These are phyloP conservation scores for Ophiostoma himal-ulmi DNA, from an alignment of 2,329 filamentous ascomycete species.

Conservation along the genomic window DNA sequence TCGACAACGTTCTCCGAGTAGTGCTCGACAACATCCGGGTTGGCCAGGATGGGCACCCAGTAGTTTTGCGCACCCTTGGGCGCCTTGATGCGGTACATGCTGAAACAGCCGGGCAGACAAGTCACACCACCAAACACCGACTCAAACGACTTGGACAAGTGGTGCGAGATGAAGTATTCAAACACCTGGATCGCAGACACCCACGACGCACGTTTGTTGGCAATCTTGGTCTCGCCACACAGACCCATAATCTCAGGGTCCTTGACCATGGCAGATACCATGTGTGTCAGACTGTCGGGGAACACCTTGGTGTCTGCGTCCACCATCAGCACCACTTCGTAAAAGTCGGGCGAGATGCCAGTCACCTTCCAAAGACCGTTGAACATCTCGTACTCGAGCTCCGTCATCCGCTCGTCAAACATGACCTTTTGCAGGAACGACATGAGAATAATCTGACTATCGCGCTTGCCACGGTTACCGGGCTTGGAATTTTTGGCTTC, in stretches of 20 bases:
- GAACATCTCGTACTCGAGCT: constrained; percentile 99
- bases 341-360: constrained; percentile 95
- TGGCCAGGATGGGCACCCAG: constrained; percentile 97
- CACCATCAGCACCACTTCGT: constrained; percentile 97
- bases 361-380: constrained; percentile 98
- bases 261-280: constrained; percentile 98
- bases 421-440: constrained; percentile 99
- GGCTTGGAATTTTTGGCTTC: constrained; percentile 79
- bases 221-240: constrained; percentile 98
- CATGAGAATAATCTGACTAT: constrained; percentile 99
- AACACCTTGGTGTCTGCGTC: constrained; percentile 99
- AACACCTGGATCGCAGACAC: constrained; percentile 98
- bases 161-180: constrained; percentile 98
- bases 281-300: constrained; percentile 95
- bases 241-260: constrained; percentile 99
- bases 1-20: constrained; percentile 99
- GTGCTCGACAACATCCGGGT: constrained; percentile 97
- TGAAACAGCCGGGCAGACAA: constrained; percentile 97
- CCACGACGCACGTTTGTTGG: constrained; percentile 93
- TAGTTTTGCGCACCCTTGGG: constrained; percentile 98
- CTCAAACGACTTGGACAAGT: constrained; percentile 94
- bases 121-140: constrained; percentile 98
- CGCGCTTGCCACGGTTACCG: constrained; percentile 95
- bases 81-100: constrained; percentile 99
- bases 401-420: constrained; percentile 99